Conservation (phyloP, 148 eudicot genomes). For the Spergularia marina region DNA sequence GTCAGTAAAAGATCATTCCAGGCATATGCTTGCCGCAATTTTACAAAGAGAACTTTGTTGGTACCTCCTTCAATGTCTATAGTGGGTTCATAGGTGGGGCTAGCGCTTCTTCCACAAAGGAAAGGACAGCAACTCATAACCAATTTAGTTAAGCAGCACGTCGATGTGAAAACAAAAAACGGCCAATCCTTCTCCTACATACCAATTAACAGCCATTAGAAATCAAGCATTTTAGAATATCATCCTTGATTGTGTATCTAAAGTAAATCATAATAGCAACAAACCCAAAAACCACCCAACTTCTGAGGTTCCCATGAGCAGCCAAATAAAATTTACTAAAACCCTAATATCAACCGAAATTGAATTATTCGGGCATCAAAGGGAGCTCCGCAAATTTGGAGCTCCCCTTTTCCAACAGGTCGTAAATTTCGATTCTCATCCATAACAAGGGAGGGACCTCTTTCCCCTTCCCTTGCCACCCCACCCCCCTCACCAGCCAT, state of each 20-base stretch:
- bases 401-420: too few relatives aligned
- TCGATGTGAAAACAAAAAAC: not conserved
- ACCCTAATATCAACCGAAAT: not conserved
- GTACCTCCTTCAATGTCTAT: conserved; percentile 26
- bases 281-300: too few relatives aligned
- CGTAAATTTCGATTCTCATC: too few relatives aligned
- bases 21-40: not conserved
- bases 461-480: too few relatives aligned
- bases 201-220: not conserved
- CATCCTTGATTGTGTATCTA: not conserved
- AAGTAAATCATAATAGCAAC: too few relatives aligned
- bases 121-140: conserved; percentile 27
- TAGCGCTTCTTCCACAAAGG: conserved; percentile 20
- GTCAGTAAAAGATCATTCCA: not conserved
- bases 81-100: conserved; percentile 12
- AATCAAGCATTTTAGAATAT: not conserved
- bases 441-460: too few relatives aligned
- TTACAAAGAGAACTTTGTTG: conserved; percentile 2
- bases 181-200: conserved; percentile 15
- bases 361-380: too few relatives aligned
- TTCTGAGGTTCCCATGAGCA: too few relatives aligned
- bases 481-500: too few relatives aligned
- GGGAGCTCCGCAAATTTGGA: too few relatives aligned
- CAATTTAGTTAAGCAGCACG: not conserved
- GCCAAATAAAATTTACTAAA: not conserved